Percentiles rank a stretch among this genome's conserved stretches.
Evolutionary conservation across 805 yeast genomes (phyloP).

Genomic region (Lachancea quebecensis): DNA sequence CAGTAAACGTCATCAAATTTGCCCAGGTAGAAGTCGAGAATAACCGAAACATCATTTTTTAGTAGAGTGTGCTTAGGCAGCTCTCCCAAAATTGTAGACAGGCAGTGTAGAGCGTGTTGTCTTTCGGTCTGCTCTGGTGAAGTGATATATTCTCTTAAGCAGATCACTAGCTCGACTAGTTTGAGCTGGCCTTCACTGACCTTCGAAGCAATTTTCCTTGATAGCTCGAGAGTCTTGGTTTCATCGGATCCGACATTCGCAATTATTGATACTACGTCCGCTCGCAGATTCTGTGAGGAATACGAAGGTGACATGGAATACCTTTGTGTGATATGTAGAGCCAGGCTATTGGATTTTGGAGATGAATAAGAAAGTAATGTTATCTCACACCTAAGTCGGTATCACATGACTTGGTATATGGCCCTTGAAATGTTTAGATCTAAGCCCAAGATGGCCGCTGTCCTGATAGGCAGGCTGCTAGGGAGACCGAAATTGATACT

Average conservation of each 20-base stretch:
- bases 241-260: conserved; percentile 36
- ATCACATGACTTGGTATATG: no score
- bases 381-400: no score
- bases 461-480: no score
- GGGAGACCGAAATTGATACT: no score
- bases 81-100: conserved; percentile 34
- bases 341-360: no score
- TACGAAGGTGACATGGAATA: conserved; percentile 3
- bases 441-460: no score
- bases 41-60: conserved; percentile 35
- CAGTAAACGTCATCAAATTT: conserved; percentile 62
- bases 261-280: conserved; percentile 28
- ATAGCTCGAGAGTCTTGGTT: conserved; percentile 24
- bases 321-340: no score
- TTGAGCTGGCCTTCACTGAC: conserved; percentile 24
- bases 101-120: conserved; percentile 40
- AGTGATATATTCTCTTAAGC: conserved; percentile 56
- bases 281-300: conserved; percentile 3
- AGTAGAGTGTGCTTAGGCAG: conserved; percentile 29
- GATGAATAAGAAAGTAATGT: no score
- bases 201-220: conserved; percentile 26
- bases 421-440: no score
- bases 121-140: conserved; percentile 51
- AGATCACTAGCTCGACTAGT: conserved; percentile 47
- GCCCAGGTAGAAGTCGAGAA: conserved; percentile 48